Percentiles rank a stretch among this genome's conserved stretches.
Evolutionary conservation across 257 asterid species (phyloP).

Genomic region (Solanum verrucosum): DNA sequence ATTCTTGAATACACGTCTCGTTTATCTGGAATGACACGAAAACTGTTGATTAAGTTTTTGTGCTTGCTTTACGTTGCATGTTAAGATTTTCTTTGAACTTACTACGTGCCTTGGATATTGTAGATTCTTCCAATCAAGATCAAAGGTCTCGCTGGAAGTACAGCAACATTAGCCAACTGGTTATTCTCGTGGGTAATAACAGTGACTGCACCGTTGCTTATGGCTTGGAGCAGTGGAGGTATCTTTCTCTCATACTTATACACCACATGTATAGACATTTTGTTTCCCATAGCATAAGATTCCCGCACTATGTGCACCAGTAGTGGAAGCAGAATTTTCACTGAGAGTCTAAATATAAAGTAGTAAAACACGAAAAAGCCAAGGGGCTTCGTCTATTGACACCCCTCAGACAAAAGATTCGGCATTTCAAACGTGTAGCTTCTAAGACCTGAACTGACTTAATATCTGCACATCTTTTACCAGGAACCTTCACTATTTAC

Average conservation of each 20-base stretch:
- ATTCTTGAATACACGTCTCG: background rate
- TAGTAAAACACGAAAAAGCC: background rate
- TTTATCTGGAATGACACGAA: background rate
- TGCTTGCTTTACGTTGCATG: background rate
- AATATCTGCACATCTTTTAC: background rate
- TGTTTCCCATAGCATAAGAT: background rate
- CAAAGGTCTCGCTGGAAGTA: conserved; percentile 87
- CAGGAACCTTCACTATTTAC: conserved; percentile 71
- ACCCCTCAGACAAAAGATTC: background rate
- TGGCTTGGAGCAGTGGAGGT: conserved; percentile 84
- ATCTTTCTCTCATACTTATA: background rate
- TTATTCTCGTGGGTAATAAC: conserved; percentile 57
- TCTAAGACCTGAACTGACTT: background rate
- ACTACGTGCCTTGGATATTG: background rate
- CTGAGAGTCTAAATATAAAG: background rate
- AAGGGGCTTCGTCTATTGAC: background rate
- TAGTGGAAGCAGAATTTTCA: background rate
- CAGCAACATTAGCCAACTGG: conserved; percentile 79
- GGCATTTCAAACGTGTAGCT: background rate
- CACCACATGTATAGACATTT: background rate
- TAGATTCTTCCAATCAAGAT: conserved; percentile 84
- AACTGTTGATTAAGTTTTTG: background rate
- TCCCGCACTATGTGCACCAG: background rate
- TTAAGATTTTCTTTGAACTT: background rate
- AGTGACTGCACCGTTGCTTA: conserved; percentile 65